Base-by-base conservation (phyloP, 2,329 filamentous ascomycete genomes). In the Colletotrichum tofieldiae region DNA sequence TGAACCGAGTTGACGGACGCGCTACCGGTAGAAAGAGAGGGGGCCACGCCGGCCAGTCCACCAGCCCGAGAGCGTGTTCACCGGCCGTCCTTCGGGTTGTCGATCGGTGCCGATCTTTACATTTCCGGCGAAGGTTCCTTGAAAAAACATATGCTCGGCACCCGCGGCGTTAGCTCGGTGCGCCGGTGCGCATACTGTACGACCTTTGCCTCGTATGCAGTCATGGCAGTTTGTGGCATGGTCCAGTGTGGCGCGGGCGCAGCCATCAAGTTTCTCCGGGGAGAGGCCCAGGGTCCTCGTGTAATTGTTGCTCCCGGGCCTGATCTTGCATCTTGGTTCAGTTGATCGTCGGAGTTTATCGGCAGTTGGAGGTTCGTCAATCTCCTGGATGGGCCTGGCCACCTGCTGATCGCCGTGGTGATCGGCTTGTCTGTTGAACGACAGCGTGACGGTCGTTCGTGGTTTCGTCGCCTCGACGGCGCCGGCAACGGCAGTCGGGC, bases 291-390 rank as follows among this genome's bases (percentile, higher is more conserved):
- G 55, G 62, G 62, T 23, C 64, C 58, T 32, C 49, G 58, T 49
- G 41, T 37, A 6, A 16, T 26, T 7, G 18, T 12, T 29, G 32
- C 32, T 16, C 52, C 41, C 18, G 32, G 52, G 37, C 43, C 62
- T 54, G 58, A 72, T 68, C 70, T 70, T 35, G 59, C 59, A 70
- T 72, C 47, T 55, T 61, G 65, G 65, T n/a, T 41, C 47, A 55
- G 54, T 47, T 49, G 59, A 65, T 72, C 70, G 43, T 65, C 65
- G 65, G 70, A 72, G 65, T 59, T 72, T 72, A 72, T 64, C 65
- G 69, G 69, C 55, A 69, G 65, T 72, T 69, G 69, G 52, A 6
- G n/a, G 45, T 60, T 35, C 29, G 32, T 65, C 54, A 69, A 55
- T 26, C 45, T 60, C 32, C 26, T 49, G 29, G 52, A 60, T 49